Evolutionary conservation across 2,329 filamentous ascomycete species (phyloP).

Genomic region (Aspergillus japonicus): DNA sequence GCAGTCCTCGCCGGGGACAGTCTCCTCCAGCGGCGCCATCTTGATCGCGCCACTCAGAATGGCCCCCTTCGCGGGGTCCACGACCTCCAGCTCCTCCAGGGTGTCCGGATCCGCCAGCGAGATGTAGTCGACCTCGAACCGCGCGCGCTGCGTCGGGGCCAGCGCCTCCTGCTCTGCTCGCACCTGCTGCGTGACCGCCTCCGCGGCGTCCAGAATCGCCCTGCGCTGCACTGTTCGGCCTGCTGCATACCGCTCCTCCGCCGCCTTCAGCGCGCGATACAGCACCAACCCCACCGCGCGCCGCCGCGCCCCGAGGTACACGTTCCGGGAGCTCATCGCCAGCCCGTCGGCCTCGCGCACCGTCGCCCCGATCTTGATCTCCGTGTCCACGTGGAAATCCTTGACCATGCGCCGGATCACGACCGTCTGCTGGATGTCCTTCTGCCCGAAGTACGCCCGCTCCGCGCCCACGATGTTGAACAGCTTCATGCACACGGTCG

Average conservation of each 20-base stretch:
- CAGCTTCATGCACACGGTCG: constrained; percentile 92
- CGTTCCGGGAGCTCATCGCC: constrained; percentile 88
- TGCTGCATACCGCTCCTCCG: constrained; percentile 63
- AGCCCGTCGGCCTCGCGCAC: constrained; percentile 76
- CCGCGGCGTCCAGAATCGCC: constrained; percentile 71
- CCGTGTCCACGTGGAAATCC: constrained; percentile 78
- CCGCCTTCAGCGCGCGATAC: constrained; percentile 65
- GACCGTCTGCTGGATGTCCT: constrained; percentile 94
- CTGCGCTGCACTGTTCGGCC: constrained; percentile 54
- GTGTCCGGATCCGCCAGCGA: constrained; percentile 83
- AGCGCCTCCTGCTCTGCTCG: constrained; percentile 63
- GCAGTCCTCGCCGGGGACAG: constrained; percentile 66
- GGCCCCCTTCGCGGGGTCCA: constrained; percentile 70
- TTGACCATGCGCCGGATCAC: constrained; percentile 82
- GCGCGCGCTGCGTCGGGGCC: constrained; percentile 59
- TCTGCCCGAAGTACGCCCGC: constrained; percentile 90
- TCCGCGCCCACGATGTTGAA: constrained; percentile 81
- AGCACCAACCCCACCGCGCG: constrained; percentile 72
- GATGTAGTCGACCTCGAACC: constrained; percentile 87
- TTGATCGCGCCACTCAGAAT: constrained; percentile 88
- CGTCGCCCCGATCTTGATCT: constrained; percentile 73
- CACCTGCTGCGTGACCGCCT: constrained; percentile 56
- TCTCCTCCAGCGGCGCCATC: constrained; percentile 77
- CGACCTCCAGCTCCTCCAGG: constrained; percentile 70
- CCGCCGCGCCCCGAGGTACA: constrained; percentile 78